phyloP scores from a whole-genome alignment of 2,329 filamentous ascomycete species.

The Magnaporthiopsis rhizophila region DNA sequence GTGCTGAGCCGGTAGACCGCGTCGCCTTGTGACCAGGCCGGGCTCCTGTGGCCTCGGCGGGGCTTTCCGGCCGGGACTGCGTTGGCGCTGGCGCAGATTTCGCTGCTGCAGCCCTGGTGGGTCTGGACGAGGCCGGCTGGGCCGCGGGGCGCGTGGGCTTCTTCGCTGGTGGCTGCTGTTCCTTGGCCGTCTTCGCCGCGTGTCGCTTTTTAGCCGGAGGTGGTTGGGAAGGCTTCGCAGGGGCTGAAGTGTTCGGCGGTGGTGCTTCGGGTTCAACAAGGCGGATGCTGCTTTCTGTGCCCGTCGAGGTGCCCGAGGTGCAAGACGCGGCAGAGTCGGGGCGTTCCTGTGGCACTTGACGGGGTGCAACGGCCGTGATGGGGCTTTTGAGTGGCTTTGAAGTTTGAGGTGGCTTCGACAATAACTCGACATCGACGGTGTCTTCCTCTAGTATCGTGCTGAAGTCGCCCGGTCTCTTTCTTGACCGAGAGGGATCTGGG shows the following conservation, averaged over 20 bases:
- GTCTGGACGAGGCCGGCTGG: neutral
- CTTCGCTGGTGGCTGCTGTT: conserved; percentile 6
- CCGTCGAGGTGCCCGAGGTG: conserved; percentile 4
- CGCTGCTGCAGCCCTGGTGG: neutral
- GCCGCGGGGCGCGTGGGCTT: conserved; percentile 1
- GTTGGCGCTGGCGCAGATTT: conserved; percentile 6
- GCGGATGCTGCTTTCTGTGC: conserved; percentile 5
- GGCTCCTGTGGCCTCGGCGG: neutral
- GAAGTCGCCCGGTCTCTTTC: conserved; percentile 29
- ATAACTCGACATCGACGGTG: conserved; percentile 26
- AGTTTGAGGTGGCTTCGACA: conserved; percentile 1
- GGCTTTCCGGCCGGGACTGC: neutral
- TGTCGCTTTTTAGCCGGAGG: conserved; percentile 7
- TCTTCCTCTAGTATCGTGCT: conserved; percentile 41
- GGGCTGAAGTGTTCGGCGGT: neutral
- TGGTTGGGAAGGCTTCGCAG: conserved; percentile 3
- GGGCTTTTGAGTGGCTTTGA: neutral
- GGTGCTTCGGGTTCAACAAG: conserved; percentile 4
- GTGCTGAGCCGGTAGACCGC: neutral
- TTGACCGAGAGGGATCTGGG: conserved; percentile 9
- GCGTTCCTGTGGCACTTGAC: conserved; percentile 4
- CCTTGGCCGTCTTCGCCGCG: conserved; percentile 2
- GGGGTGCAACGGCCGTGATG: neutral
- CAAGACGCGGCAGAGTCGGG: conserved; percentile 11
- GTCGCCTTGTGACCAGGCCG: neutral